Conservation (phyloP, 441 rosid genomes). For the Pelargonium myrrhifolium region DNA sequence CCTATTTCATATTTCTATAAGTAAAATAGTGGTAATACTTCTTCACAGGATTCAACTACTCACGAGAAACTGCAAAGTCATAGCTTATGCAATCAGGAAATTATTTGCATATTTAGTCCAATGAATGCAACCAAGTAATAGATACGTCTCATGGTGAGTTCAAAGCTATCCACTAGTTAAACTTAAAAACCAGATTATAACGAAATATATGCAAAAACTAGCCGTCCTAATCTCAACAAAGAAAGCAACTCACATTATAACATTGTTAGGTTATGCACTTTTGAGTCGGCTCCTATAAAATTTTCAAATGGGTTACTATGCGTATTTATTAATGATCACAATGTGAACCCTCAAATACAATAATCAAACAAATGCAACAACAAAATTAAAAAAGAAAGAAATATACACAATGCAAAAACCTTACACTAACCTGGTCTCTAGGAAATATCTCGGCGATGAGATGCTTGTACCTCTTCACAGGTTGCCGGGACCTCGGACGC, state of each 20-base stretch:
- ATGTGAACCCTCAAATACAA: background rate
- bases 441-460: constrained; percentile 85
- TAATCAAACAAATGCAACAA: background rate
- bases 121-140: background rate
- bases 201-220: background rate
- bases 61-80: background rate
- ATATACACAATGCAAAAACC: background rate
- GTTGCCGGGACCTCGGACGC: constrained; percentile 94
- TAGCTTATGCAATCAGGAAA: background rate
- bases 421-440: constrained; percentile 51
- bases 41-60: background rate
- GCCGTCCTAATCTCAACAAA: background rate
- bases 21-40: background rate
- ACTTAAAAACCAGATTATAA: background rate
- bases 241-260: background rate
- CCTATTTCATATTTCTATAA: background rate
- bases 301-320: background rate
- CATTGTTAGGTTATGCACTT: background rate
- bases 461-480: constrained; percentile 97
- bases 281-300: background rate
- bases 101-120: background rate
- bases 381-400: background rate
- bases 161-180: background rate
- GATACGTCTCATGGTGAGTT: too few relatives aligned
- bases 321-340: background rate